These are phyloP conservation scores for Triticum monococcum DNA, from an alignment of 176 grass and related monocot genomes.

Conservation along the genomic window DNA sequence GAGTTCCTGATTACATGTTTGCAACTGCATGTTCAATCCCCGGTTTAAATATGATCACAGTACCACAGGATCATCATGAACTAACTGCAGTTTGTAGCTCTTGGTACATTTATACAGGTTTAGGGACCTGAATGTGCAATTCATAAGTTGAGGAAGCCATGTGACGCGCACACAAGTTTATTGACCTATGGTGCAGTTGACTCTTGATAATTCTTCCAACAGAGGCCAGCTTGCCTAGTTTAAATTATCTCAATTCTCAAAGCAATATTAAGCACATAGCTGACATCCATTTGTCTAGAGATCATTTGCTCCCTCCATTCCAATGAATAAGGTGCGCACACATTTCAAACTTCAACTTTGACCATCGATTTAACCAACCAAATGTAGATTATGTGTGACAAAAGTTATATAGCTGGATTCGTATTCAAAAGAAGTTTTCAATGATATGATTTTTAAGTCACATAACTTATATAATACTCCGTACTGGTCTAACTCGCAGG, in stretches of 20 bases:
- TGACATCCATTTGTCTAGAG: background rate
- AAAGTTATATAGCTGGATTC: too few relatives aligned
- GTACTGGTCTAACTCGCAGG: too few relatives aligned
- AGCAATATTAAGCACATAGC: slow-evolving; percentile 12
- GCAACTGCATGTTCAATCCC: background rate
- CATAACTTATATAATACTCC: too few relatives aligned
- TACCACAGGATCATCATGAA: background rate
- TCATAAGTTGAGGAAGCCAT: background rate
- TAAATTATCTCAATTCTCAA: background rate
- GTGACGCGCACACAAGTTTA: background rate
- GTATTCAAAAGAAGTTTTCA: too few relatives aligned
- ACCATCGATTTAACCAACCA: too few relatives aligned
- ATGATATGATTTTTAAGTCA: too few relatives aligned
- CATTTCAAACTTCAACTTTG: too few relatives aligned
- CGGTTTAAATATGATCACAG: background rate
- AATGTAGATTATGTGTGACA: too few relatives aligned
- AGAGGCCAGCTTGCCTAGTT: background rate
- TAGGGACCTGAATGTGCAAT: slow-evolving; percentile 5
- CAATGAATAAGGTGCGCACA: too few relatives aligned
- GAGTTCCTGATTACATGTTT: slow-evolving; percentile 1
- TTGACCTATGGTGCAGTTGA: background rate
- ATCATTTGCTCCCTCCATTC: background rate
- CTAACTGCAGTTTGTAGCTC: background rate
- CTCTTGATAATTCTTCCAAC: slow-evolving; percentile 8
- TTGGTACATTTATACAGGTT: slow-evolving; percentile 8